Evolutionary conservation across 2,329 filamentous ascomycete genomes (phyloP).

Genomic region (Aureobasidium pullulans): DNA sequence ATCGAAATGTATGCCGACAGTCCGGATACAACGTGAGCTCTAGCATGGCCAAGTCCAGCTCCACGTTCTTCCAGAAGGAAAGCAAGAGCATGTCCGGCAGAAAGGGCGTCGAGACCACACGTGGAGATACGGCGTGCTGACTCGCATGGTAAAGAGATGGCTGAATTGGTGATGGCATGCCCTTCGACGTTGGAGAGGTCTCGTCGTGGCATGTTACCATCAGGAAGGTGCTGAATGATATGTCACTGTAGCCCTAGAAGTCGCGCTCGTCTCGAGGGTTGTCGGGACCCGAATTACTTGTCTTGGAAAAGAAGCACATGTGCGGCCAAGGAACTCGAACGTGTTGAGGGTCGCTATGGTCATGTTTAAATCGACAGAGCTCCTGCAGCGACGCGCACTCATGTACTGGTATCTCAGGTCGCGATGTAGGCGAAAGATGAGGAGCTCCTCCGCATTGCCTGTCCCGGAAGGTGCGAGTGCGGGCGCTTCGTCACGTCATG

Average conservation of each 20-base stretch:
- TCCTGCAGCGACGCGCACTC: not conserved
- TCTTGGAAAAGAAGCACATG: no score
- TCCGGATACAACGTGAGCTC: not conserved
- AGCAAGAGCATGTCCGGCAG: not conserved
- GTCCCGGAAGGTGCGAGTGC: not conserved
- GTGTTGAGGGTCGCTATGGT: no score
- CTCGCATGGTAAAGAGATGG: not conserved
- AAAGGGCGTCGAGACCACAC: no score
- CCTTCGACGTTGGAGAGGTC: not conserved
- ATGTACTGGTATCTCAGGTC: not conserved
- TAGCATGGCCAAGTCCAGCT: not conserved
- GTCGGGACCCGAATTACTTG: no score
- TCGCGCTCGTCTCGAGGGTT: no score
- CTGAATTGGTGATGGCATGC: no score
- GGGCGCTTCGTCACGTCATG: not conserved
- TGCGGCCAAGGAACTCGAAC: no score
- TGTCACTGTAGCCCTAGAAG: no score
- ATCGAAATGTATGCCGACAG: slow-evolving; percentile 1
- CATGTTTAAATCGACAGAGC: no score
- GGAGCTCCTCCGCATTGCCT: not conserved
- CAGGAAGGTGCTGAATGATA: no score
- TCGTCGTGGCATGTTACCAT: not conserved
- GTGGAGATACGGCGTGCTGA: not conserved
- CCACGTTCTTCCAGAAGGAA: not conserved
- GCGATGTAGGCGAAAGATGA: not conserved